Percentiles rank a stretch among this genome's conserved stretches.
These are phyloP conservation scores for Bipolaris gigantea DNA, from an alignment of 2,329 filamentous ascomycete species.

Conservation along the genomic window DNA sequence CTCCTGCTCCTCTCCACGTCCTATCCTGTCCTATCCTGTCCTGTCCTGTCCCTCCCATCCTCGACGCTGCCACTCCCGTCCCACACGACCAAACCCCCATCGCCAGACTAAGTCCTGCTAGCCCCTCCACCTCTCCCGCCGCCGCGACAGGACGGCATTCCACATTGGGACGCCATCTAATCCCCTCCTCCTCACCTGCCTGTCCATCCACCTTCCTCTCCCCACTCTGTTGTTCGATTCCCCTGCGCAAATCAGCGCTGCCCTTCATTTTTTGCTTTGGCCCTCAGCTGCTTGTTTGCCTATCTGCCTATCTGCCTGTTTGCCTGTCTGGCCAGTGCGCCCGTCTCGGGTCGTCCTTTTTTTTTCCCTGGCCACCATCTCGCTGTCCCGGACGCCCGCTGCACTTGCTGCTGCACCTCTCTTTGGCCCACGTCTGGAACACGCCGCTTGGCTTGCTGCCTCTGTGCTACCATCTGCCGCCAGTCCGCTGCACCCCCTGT, in stretches of 20 bases:
- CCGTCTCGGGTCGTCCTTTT: conserved; percentile 18
- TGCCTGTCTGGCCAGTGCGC: conserved; percentile 28
- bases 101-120: conserved; percentile 4
- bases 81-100: neutral
- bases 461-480: conserved; percentile 23
- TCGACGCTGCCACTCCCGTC: neutral
- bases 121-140: conserved; percentile 27
- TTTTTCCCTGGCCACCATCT: conserved; percentile 27
- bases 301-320: too few relatives aligned
- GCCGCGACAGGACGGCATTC: conserved; percentile 25
- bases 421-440: conserved; percentile 28
- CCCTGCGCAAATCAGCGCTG: conserved; percentile 20
- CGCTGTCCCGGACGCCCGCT: conserved; percentile 22
- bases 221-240: conserved; percentile 13
- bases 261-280: conserved; percentile 14
- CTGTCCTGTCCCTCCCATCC: neutral
- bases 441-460: conserved; percentile 31
- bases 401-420: conserved; percentile 33
- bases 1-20: neutral
- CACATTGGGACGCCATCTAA: conserved; percentile 30
- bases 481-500: conserved; percentile 36
- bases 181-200: conserved; percentile 26
- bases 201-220: conserved; percentile 1
- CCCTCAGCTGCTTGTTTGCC: conserved; percentile 22
- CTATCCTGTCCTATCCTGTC: neutral